These are phyloP conservation scores for Rhinocladiella mackenziei DNA, from an alignment of 2,329 filamentous ascomycete species.

Conservation along the genomic window DNA sequence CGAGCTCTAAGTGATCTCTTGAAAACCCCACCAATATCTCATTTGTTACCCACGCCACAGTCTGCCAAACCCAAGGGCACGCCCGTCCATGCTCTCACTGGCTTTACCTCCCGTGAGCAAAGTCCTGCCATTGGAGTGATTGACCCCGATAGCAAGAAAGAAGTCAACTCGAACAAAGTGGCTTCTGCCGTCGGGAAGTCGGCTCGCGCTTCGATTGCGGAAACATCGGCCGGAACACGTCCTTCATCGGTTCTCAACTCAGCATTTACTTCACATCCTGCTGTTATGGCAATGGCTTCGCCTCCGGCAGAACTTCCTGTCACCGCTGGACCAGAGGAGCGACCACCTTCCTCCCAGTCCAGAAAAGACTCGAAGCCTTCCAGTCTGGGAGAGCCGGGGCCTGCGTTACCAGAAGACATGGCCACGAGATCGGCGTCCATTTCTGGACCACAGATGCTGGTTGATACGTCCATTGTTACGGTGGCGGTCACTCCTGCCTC, in stretches of 20 bases:
- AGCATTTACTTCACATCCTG: slow-evolving; percentile 24
- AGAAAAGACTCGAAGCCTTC: slow-evolving; percentile 12
- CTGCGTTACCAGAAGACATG: slow-evolving; percentile 19
- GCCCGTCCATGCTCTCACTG: slow-evolving; percentile 15
- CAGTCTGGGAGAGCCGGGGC: slow-evolving; percentile 26
- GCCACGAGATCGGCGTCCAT: slow-evolving; percentile 9
- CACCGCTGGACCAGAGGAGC: slow-evolving; percentile 1
- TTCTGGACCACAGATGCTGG: slow-evolving; percentile 10
- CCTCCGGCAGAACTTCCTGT: slow-evolving; percentile 24
- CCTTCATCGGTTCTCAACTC: slow-evolving; percentile 15
- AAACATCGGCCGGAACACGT: slow-evolving; percentile 9
- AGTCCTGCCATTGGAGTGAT: slow-evolving; percentile 16
- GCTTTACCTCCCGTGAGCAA: slow-evolving; percentile 12
- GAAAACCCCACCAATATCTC: slow-evolving; percentile 19
- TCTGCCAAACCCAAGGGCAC: slow-evolving; percentile 13
- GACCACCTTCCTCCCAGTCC: slow-evolving; percentile 8
- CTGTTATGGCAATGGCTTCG: slow-evolving; percentile 25
- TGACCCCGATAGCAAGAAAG: slow-evolving; percentile 12
- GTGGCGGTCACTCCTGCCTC: slow-evolving; percentile 14
- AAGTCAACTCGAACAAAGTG: slow-evolving; percentile 2
- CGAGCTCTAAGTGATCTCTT: slow-evolving; percentile 21
- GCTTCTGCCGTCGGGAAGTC: slow-evolving; percentile 8
- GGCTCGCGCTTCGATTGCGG: slow-evolving; percentile 13
- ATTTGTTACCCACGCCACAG: slow-evolving; percentile 15
- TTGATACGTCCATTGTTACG: slow-evolving; percentile 8